These are phyloP conservation scores for Macrophomina pseudophaseolina DNA, from an alignment of 2,329 filamentous ascomycete genomes.

Conservation along the genomic window DNA sequence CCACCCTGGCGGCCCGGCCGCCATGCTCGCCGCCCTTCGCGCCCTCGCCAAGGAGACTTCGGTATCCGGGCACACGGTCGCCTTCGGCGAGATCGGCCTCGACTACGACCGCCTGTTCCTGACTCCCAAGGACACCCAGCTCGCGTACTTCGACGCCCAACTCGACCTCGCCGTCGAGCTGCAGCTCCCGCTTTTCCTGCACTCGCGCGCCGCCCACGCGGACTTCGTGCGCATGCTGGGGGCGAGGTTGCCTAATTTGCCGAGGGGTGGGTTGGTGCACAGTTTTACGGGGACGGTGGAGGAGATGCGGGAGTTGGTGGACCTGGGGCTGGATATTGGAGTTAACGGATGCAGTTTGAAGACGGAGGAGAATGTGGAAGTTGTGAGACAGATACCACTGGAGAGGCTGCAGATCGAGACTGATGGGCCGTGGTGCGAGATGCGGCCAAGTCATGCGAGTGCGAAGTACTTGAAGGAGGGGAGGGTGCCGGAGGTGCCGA, in stretches of 20 bases:
- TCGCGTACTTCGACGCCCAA: slow-evolving; percentile 84
- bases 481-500: slow-evolving; percentile 73
- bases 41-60: slow-evolving; percentile 64
- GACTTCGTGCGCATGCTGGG: slow-evolving; percentile 81
- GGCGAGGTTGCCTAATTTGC: slow-evolving; percentile 67
- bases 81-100: slow-evolving; percentile 93
- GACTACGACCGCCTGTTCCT: slow-evolving; percentile 93
- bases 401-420: slow-evolving; percentile 91
- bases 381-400: slow-evolving; percentile 79
- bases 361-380: slow-evolving; percentile 85
- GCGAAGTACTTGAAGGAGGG: slow-evolving; percentile 70
- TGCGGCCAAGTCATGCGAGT: slow-evolving; percentile 69
- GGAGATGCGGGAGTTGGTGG: slow-evolving; percentile 48
- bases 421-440: slow-evolving; percentile 86
- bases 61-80: slow-evolving; percentile 64
- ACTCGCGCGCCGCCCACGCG: slow-evolving; percentile 82
- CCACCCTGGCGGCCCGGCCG: slow-evolving; percentile 58
- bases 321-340: slow-evolving; percentile 50
- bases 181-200: slow-evolving; percentile 86
- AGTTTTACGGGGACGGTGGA: slow-evolving; percentile 46
- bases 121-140: slow-evolving; percentile 77
- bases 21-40: slow-evolving; percentile 64
- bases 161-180: slow-evolving; percentile 77
- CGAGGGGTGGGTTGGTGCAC: slow-evolving; percentile 69
- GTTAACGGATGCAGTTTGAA: slow-evolving; percentile 78